Evolutionary conservation across 352 stramenopile genomes (phyloP).

Genomic region (Phytophthora sojae): DNA sequence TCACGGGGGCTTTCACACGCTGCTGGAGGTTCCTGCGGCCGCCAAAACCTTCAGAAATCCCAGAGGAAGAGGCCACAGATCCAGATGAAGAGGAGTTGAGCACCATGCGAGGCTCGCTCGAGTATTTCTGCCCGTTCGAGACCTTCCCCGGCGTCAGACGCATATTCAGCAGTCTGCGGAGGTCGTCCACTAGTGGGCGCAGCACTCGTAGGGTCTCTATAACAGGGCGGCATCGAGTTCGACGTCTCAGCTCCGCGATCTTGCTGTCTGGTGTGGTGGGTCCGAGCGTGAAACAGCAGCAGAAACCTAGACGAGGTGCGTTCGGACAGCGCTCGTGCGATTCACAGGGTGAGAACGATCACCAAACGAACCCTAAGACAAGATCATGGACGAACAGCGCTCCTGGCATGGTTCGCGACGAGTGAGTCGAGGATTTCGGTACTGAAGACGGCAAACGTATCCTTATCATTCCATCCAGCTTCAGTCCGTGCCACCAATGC

Average conservation of each 20-base stretch:
- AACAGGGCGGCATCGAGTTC: slow-evolving; percentile 20
- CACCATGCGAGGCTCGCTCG: slow-evolving; percentile 47
- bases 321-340: slow-evolving; percentile 16
- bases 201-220: slow-evolving; percentile 18
- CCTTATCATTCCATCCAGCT: slow-evolving; percentile 6
- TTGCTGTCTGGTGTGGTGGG: slow-evolving; percentile 13
- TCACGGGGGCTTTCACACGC: slow-evolving; percentile 21
- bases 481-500: background rate
- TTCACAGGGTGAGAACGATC: slow-evolving; percentile 13
- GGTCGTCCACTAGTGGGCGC: background rate
- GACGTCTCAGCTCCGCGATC: slow-evolving; percentile 19
- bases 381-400: background rate
- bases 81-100: slow-evolving; percentile 43
- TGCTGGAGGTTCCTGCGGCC: slow-evolving; percentile 1
- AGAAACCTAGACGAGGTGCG: slow-evolving; percentile 16
- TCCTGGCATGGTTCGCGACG: slow-evolving; percentile 19
- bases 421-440: background rate
- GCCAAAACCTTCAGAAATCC: background rate
- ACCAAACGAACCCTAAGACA: slow-evolving; percentile 3
- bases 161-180: background rate
- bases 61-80: slow-evolving; percentile 1
- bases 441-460: background rate
- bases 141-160: slow-evolving; percentile 42
- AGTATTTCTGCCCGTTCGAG: slow-evolving; percentile 58
- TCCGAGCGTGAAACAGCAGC: slow-evolving; percentile 6